Percentiles rank a stretch among this genome's conserved stretches.
Evolutionary conservation across 78 protist genomes (phyloP).

Genomic region (Dictyostelium citrinum): DNA sequence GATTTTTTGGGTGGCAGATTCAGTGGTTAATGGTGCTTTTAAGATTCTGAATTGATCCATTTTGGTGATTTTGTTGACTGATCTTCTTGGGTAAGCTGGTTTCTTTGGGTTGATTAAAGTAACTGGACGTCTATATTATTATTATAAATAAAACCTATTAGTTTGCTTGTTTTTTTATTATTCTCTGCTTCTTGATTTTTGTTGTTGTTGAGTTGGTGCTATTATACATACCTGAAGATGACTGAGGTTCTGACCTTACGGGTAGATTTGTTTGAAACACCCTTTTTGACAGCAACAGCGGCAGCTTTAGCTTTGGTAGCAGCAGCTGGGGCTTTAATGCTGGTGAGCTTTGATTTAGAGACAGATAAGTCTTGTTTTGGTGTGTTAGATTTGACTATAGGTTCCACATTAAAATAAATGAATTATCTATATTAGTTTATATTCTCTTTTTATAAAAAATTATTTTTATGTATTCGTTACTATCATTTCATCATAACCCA

Average conservation of each 20-base stretch:
- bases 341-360: background rate
- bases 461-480: too few relatives aligned
- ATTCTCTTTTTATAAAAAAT: background rate
- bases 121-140: conserved; percentile 54
- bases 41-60: conserved; percentile 87
- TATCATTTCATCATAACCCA: too few relatives aligned
- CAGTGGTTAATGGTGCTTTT: conserved; percentile 97
- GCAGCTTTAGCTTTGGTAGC: conserved; percentile 67
- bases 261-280: conserved; percentile 53
- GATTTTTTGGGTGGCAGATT: conserved; percentile 97
- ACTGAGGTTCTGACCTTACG: conserved; percentile 78
- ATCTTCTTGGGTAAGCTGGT: conserved; percentile 78
- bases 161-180: background rate
- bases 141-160: background rate
- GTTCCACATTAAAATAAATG: background rate
- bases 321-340: conserved; percentile 69
- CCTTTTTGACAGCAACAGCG: conserved; percentile 78
- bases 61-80: conserved; percentile 75
- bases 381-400: conserved; percentile 23
- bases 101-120: conserved; percentile 25
- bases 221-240: conserved; percentile 56
- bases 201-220: background rate
- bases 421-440: background rate
- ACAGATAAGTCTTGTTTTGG: conserved; percentile 53
- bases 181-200: background rate